Evolutionary conservation across 1,284 basidiomycete genomes (phyloP).

Genomic region (Tremellales sp.): DNA sequence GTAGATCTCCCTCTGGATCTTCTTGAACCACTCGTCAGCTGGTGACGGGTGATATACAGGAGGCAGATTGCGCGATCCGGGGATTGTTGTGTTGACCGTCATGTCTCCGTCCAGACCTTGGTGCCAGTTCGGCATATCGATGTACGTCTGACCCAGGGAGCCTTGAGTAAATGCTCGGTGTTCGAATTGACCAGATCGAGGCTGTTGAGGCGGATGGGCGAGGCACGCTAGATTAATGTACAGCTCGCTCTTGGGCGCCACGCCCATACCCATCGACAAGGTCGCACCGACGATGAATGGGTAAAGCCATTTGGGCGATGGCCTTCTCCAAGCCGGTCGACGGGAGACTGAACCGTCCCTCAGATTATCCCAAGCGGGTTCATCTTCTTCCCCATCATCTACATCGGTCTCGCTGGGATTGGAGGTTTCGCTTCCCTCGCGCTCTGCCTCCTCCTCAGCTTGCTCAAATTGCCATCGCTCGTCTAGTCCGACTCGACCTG

Average conservation of each 20-base stretch:
- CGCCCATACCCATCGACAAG: slow-evolving; percentile 37
- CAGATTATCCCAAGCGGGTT: slow-evolving; percentile 24
- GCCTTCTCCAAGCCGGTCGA: slow-evolving; percentile 37
- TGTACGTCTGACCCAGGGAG: too few relatives aligned
- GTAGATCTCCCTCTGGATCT: slow-evolving; percentile 36
- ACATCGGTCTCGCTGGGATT: slow-evolving; percentile 1
- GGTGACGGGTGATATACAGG: slow-evolving; percentile 15
- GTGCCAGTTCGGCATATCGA: neutral
- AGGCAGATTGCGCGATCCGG: neutral
- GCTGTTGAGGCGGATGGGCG: slow-evolving; percentile 38
- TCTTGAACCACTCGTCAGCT: slow-evolving; percentile 43
- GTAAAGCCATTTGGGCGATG: slow-evolving; percentile 38
- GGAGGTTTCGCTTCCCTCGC: neutral
- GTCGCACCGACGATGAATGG: slow-evolving; percentile 38
- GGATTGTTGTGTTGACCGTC: neutral
- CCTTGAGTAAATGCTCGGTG: too few relatives aligned
- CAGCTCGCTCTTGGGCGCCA: slow-evolving; percentile 40
- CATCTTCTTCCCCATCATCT: slow-evolving; percentile 1
- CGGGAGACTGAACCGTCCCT: slow-evolving; percentile 26
- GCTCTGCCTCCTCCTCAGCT: slow-evolving; percentile 2
- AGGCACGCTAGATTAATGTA: slow-evolving; percentile 46
- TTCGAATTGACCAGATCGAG: neutral
- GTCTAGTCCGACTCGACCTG: slow-evolving; percentile 6
- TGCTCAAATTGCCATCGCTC: slow-evolving; percentile 22
- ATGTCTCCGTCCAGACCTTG: neutral